Evolutionary conservation across 257 asterid species (phyloP).

Genomic region (Capsicum rhomboideum): DNA sequence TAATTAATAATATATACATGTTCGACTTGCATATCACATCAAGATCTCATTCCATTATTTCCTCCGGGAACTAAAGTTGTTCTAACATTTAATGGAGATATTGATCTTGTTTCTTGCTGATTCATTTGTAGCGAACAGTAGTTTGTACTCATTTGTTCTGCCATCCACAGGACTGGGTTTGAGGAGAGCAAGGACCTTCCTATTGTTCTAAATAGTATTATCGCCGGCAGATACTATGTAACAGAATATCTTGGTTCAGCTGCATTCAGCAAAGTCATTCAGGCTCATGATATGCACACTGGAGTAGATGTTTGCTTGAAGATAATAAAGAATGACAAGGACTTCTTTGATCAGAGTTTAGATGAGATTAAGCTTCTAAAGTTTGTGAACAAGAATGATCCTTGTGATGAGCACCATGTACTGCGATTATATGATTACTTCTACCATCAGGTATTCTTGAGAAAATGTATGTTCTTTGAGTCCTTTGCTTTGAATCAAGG

Average conservation of each 20-base stretch:
- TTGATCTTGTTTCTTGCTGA: constrained; percentile 22
- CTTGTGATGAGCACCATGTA: constrained; percentile 68
- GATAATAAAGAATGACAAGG: constrained; percentile 89
- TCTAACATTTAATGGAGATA: constrained; percentile 11
- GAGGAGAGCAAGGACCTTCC: constrained; percentile 86
- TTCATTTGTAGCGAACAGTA: constrained; percentile 36
- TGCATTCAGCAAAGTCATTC: constrained; percentile 87
- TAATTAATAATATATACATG: neutral
- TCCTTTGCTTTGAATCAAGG: neutral
- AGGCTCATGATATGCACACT: constrained; percentile 63
- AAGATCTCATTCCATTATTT: neutral
- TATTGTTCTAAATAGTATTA: constrained; percentile 52
- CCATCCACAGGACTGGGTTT: constrained; percentile 82
- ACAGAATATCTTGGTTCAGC: constrained; percentile 82
- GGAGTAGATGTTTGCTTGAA: constrained; percentile 85
- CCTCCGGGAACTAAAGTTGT: neutral
- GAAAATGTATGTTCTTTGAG: neutral
- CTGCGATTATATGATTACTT: constrained; percentile 85
- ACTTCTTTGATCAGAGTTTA: constrained; percentile 84
- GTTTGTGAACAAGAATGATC: constrained; percentile 81
- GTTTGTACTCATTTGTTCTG: constrained; percentile 38
- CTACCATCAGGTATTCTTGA: constrained; percentile 64
- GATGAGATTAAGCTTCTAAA: constrained; percentile 89
- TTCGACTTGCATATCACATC: neutral
- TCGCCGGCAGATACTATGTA: constrained; percentile 66